These are phyloP conservation scores for Epichloe hybrida DNA, from an alignment of 2,329 filamentous ascomycete genomes.

Conservation along the genomic window DNA sequence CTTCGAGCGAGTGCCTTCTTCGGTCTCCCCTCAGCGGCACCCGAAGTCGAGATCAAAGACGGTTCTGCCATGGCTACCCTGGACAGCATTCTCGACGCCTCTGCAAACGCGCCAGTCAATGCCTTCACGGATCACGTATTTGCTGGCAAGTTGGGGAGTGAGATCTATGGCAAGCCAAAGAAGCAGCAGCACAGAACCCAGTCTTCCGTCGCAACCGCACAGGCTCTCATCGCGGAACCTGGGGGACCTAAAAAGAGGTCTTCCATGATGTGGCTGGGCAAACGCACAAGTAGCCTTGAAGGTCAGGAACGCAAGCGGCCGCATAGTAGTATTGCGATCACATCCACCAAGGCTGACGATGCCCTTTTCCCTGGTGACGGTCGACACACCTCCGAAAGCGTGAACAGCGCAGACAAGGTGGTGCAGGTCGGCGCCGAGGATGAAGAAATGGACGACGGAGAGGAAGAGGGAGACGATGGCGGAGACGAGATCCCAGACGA, in stretches of 20 bases:
- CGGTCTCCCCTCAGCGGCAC: conserved; percentile 46
- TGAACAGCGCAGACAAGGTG: conserved; percentile 6
- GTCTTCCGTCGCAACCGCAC: conserved; percentile 14
- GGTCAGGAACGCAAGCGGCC: conserved; percentile 16
- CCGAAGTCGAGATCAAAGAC: conserved; percentile 47
- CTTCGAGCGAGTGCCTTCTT: conserved; percentile 88
- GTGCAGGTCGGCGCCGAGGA: conserved; percentile 12
- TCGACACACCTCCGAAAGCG: neutral
- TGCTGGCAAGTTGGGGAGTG: conserved; percentile 59
- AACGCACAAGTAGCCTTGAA: conserved; percentile 20
- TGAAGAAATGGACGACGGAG: conserved; percentile 12
- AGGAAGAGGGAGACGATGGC: conserved; percentile 27
- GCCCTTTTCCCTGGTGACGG: conserved; percentile 6
- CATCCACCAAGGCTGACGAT: conserved; percentile 7
- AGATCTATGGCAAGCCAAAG: conserved; percentile 56
- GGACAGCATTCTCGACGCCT: conserved; percentile 84
- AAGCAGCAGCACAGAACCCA: conserved; percentile 30
- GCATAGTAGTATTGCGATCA: conserved; percentile 13
- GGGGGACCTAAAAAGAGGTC: conserved; percentile 31
- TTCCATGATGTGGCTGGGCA: conserved; percentile 35
- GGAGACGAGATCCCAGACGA: conserved; percentile 31
- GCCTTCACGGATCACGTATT: conserved; percentile 87
- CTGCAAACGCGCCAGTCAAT: conserved; percentile 71
- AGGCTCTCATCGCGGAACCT: conserved; percentile 11
- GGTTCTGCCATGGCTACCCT: conserved; percentile 80